A percentile compares a stretch with the other conserved stretches of the same genome.
These are phyloP conservation scores for Solanum gandarillasii DNA, from an alignment of 257 asterid species.

Conservation along the genomic window DNA sequence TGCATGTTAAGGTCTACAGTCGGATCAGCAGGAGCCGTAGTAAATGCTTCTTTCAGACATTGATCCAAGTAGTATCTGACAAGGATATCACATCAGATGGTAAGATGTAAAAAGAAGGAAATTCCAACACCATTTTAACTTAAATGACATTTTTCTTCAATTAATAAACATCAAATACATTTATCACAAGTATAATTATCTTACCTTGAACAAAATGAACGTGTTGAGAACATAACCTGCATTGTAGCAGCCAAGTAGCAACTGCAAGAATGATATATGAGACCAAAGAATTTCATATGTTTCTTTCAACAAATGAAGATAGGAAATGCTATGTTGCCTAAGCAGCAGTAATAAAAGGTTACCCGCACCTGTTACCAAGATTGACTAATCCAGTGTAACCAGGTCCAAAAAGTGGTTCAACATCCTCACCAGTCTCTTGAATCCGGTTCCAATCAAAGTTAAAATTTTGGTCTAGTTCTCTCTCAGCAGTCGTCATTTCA, in stretches of 20 bases:
- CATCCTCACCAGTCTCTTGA: constrained; percentile 91
- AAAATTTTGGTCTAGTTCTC: constrained; percentile 93
- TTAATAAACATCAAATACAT: not conserved
- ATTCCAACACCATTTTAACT: not conserved
- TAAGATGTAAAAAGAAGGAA: not conserved
- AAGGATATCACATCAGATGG: constrained; percentile 5
- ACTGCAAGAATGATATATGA: constrained; percentile 39
- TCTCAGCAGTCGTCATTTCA: constrained; percentile 98
- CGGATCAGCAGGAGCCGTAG: constrained; percentile 86
- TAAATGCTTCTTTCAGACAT: constrained; percentile 61
- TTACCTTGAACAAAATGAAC: constrained; percentile 67
- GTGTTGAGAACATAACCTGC: constrained; percentile 87
- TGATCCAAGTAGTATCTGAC: constrained; percentile 58
- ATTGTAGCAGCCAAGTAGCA: constrained; percentile 97
- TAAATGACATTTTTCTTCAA: not conserved
- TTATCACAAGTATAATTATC: constrained; percentile 9
- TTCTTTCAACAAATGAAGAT: not conserved
- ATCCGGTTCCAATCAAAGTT: constrained; percentile 97
- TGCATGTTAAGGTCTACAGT: constrained; percentile 87
- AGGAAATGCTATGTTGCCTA: not conserved
- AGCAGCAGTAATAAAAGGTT: not conserved
- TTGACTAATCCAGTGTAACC: constrained; percentile 94
- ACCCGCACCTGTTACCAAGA: constrained; percentile 89
- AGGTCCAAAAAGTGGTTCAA: constrained; percentile 83
- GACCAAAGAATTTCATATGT: not conserved